Evolutionary conservation across 495 filamentous ascomycete genomes (phyloP).

Genomic region (Podospora pseudoanserina): DNA sequence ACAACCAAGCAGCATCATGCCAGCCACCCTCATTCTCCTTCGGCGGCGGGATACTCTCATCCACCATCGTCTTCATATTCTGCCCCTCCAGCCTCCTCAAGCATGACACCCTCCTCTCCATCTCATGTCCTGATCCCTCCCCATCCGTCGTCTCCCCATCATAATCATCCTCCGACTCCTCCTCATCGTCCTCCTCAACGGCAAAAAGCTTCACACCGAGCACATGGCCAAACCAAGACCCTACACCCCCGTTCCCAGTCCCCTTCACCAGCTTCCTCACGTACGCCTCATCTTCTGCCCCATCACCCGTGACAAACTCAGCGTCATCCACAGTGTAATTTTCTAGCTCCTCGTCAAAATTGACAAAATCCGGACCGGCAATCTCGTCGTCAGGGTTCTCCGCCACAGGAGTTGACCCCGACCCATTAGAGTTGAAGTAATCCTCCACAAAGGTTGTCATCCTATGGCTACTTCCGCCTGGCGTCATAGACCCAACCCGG

Average conservation of each 20-base stretch:
- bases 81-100: conserved; percentile 18
- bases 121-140: conserved; percentile 21
- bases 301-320: conserved; percentile 25
- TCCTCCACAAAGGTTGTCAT: conserved; percentile 28
- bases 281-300: conserved; percentile 49
- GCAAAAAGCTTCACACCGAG: conserved; percentile 76
- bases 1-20: conserved; percentile 82
- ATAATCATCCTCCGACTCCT: conserved; percentile 44
- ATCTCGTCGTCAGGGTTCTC: conserved; percentile 34
- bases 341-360: conserved; percentile 49
- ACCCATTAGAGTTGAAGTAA: conserved; percentile 16
- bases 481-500: conserved; percentile 35
- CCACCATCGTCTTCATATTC: conserved; percentile 15
- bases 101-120: conserved; percentile 22
- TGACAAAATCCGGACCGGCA: conserved; percentile 59
- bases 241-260: conserved; percentile 60
- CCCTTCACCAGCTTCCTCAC: conserved; percentile 53
- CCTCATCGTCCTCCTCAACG: conserved; percentile 56
- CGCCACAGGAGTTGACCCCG: background rate
- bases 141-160: conserved; percentile 40
- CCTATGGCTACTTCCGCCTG: conserved; percentile 20
- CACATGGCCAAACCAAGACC: conserved; percentile 69
- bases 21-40: conserved; percentile 59
- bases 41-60: conserved; percentile 38
- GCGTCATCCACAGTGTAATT: conserved; percentile 26